Percentiles rank a stretch among this genome's conserved stretches.
Evolutionary conservation across 2,329 filamentous ascomycete species (phyloP).

Genomic region (Xylariaceae sp.): DNA sequence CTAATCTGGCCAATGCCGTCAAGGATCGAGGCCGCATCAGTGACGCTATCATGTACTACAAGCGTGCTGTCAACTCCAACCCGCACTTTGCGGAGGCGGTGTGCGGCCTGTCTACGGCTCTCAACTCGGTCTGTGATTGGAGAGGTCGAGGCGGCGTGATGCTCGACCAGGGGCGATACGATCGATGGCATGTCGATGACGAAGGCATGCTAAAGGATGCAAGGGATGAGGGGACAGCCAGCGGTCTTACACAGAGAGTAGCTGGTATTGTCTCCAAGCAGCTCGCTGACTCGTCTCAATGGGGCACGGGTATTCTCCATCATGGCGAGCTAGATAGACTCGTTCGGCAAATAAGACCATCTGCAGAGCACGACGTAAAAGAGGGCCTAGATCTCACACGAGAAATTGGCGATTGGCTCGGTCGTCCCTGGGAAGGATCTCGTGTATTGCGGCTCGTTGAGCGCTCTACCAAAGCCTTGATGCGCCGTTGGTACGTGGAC

Average conservation of each 20-base stretch:
- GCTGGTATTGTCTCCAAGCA: slow-evolving; percentile 89
- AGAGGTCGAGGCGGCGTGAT: slow-evolving; percentile 81
- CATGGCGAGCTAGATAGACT: slow-evolving; percentile 52
- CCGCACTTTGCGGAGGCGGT: slow-evolving; percentile 96
- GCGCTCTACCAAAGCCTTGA: slow-evolving; percentile 72
- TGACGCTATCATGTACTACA: slow-evolving; percentile 91
- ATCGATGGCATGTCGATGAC: slow-evolving; percentile 92
- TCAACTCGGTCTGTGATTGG: slow-evolving; percentile 98
- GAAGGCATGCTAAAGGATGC: slow-evolving; percentile 79
- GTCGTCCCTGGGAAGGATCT: slow-evolving; percentile 83
- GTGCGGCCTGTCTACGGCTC: slow-evolving; percentile 87
- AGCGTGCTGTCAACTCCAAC: slow-evolving; percentile 83
- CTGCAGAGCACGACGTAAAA: slow-evolving; percentile 36
- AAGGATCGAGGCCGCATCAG: slow-evolving; percentile 92
- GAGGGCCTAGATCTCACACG: slow-evolving; percentile 36
- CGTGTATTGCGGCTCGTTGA: slow-evolving; percentile 81
- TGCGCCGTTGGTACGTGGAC: slow-evolving; percentile 87
- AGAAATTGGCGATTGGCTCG: slow-evolving; percentile 60
- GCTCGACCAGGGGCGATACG: slow-evolving; percentile 68
- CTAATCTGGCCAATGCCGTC: slow-evolving; percentile 94
- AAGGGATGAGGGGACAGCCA: slow-evolving; percentile 55
- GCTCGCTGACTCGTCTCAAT: slow-evolving; percentile 77
- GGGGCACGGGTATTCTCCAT: slow-evolving; percentile 73
- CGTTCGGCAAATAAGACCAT: slow-evolving; percentile 42
- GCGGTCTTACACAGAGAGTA: slow-evolving; percentile 86